Evolutionary conservation across 139 green algal genomes (phyloP).

Genomic region (Closterium sp.): DNA sequence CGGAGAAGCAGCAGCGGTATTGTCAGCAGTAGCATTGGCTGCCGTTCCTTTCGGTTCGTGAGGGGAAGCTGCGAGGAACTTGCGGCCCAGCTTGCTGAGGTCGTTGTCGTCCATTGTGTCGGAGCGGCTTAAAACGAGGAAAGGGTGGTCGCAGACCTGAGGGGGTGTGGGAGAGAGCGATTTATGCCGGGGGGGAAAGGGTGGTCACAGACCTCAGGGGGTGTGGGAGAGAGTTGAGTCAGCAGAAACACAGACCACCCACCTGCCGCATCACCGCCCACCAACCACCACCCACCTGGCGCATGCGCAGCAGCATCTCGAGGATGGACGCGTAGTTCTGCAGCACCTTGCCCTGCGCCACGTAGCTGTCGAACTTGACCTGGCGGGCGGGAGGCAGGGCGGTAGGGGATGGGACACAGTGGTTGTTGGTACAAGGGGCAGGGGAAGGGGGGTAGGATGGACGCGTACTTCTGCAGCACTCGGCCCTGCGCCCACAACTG

Average conservation of each 20-base stretch:
- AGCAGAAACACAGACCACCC: too few species aligned
- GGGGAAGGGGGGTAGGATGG: constrained; percentile 29
- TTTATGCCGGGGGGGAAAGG: neutral
- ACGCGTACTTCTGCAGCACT: constrained; percentile 53
- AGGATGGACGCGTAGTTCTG: constrained; percentile 57
- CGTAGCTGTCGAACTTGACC: constrained; percentile 62
- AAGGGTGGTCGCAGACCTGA: constrained; percentile 88
- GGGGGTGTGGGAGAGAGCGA: constrained; percentile 21
- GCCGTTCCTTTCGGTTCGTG: neutral
- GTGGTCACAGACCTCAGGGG: too few species aligned
- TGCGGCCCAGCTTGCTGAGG: constrained; percentile 7
- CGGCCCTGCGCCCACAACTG: constrained; percentile 41
- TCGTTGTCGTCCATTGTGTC: constrained; percentile 37
- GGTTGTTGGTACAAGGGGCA: neutral
- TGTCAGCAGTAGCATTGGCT: too few species aligned
- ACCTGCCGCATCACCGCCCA: constrained; percentile 7
- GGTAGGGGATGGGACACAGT: neutral
- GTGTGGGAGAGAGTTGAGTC: too few species aligned
- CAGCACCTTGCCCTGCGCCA: constrained; percentile 44
- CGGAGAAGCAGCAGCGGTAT: neutral
- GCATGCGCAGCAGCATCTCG: constrained; percentile 49
- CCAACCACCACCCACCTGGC: neutral
- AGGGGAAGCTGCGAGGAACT: neutral
- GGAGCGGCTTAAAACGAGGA: constrained; percentile 59
- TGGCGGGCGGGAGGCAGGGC: constrained; percentile 30